Evolutionary conservation across 1,139 yeast genomes (phyloP).

Genomic region (Suhomyces chickasaworum): DNA sequence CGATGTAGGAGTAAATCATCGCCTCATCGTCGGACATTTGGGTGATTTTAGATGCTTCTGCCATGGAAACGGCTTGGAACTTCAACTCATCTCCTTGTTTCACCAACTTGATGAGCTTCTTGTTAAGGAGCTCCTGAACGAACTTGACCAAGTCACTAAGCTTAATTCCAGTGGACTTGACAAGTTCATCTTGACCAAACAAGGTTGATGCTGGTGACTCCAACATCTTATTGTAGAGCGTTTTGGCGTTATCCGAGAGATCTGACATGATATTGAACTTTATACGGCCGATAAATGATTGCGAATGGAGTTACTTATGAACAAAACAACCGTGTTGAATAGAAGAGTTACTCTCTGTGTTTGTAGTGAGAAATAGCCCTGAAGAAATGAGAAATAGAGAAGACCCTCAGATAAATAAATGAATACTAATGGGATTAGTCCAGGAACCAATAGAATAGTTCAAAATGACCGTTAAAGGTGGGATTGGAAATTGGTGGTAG

Average conservation of each 20-base stretch:
- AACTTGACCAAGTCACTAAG: conserved; percentile 54
- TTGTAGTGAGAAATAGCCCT: too few species aligned
- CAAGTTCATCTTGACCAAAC: conserved; percentile 63
- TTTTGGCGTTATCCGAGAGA: conserved; percentile 52
- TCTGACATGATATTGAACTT: conserved; percentile 7
- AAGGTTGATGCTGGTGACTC: conserved; percentile 46
- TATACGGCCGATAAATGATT: background rate
- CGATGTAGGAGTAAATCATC: conserved; percentile 87
- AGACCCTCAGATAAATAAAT: too few species aligned
- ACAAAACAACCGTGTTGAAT: background rate
- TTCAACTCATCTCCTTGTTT: conserved; percentile 64
- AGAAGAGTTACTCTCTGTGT: background rate
- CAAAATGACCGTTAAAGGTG: too few species aligned
- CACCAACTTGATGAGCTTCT: conserved; percentile 67
- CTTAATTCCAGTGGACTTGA: conserved; percentile 39
- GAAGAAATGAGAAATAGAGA: too few species aligned
- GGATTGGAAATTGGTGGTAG: too few species aligned
- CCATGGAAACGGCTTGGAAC: conserved; percentile 69
- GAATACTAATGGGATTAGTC: too few species aligned
- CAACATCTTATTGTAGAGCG: conserved; percentile 62
- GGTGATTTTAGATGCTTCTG: conserved; percentile 70
- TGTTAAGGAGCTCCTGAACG: conserved; percentile 67
- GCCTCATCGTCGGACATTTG: conserved; percentile 87
- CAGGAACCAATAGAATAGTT: too few species aligned
- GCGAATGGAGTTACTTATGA: background rate